Percentiles rank a stretch among this genome's conserved stretches.
These are phyloP conservation scores for Camellia japonica DNA, from an alignment of 148 eudicot genomes.

Conservation along the genomic window DNA sequence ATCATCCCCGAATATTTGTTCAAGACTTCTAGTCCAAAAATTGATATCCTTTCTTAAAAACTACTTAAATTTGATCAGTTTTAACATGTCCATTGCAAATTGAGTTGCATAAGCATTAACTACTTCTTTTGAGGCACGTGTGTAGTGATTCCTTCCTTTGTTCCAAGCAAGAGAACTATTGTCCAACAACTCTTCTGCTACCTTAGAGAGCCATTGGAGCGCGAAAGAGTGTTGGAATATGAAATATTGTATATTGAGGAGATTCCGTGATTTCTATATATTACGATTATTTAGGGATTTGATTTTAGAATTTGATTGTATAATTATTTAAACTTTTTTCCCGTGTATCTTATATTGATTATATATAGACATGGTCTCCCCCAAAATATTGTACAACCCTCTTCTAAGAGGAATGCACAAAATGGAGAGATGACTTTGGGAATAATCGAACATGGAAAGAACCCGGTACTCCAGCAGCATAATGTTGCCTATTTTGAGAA, in stretches of 20 bases:
- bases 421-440: constrained; percentile 9
- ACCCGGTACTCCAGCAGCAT: constrained; percentile 1
- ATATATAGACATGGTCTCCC: too few species aligned
- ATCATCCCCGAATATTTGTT: not conserved
- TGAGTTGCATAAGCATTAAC: not conserved
- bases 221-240: not conserved
- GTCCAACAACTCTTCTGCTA: not conserved
- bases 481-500: not conserved
- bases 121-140: constrained; percentile 2
- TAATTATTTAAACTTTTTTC: too few species aligned
- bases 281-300: too few species aligned
- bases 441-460: constrained; percentile 1
- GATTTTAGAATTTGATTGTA: too few species aligned
- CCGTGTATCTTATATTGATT: too few species aligned
- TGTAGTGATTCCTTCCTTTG: not conserved
- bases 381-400: too few species aligned
- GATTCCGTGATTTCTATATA: too few species aligned
- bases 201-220: constrained; percentile 7
- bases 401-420: not conserved
- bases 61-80: not conserved
- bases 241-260: too few species aligned
- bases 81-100: not conserved
- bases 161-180: constrained; percentile 1
- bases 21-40: not conserved
- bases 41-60: not conserved